Base-by-base conservation (phyloP, 2,329 filamentous ascomycete genomes). In the Cadophora gregata region DNA sequence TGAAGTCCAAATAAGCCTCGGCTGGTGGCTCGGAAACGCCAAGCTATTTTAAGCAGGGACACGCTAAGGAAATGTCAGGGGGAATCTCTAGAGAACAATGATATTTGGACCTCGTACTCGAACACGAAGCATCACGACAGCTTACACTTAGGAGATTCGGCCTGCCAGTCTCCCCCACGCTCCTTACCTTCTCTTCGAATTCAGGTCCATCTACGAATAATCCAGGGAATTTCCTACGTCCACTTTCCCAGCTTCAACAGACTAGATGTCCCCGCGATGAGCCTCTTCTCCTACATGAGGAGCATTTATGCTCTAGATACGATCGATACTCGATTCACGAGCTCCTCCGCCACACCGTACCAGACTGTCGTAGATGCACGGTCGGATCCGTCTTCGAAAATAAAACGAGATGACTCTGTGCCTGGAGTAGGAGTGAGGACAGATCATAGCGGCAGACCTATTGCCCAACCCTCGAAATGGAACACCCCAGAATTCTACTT, bases 401-500 rank as follows among this genome's bases (percentile, higher is more conserved):
- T 77, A 66, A 76, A 76, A 65, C 69, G 72, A 64, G 73, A 75
- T 62, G 73, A 72, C 64, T 73, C 71, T 38, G 65, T 71, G 59
- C 70, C 69, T 59, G 73, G 72, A 59, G 66, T 67, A 66, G 77
- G 71, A 53, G 76, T 73, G 65, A 73, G 63, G 73, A 74, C 73
- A 80, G 78, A 77, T 78, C 77, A 69, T 78, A 79, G 67, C 75
- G 78, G 72, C 78, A 78, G 64, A 78, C 81, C 72, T 82, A 82
- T 78, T 78, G 81, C 78, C 64, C 83, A 86, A 68, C 86, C 88
- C 42, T 86, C 94, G 51, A 90, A 86, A 88, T 99, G 95, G 95
- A 87, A 85, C 27, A 96, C 93, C 0, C 85, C 86, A 2, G 96
- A 99, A 80, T 98, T 96, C 81, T 90, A 88, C 77, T 73, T 93